Percentiles rank a stretch among this genome's conserved stretches.
Conservation (phyloP, 2,329 filamentous ascomycete genomes). For the Fusarium brevicatenulatum region DNA sequence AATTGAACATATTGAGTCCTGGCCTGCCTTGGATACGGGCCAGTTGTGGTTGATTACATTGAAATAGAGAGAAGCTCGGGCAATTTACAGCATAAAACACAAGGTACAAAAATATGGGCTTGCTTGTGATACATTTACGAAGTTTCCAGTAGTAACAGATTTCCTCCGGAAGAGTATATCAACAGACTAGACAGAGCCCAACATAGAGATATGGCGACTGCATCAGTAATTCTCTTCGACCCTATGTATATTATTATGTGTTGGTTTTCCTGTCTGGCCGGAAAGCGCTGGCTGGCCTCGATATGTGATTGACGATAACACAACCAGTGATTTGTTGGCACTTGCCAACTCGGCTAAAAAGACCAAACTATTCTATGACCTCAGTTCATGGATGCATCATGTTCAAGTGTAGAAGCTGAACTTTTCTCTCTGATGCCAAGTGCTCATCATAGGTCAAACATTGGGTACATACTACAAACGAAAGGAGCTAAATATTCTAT, state of each 20-base stretch:
- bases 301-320: background rate
- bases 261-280: background rate
- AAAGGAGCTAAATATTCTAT: too few species aligned
- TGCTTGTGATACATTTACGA: background rate
- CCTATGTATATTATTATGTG: background rate
- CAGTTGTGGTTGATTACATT: background rate
- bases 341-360: background rate
- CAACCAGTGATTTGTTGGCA: background rate
- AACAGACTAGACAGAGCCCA: background rate
- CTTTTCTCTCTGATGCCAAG: background rate
- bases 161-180: background rate
- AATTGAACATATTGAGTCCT: background rate
- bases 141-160: background rate
- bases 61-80: background rate
- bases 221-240: background rate
- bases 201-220: background rate
- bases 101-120: background rate
- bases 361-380: background rate
- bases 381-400: background rate
- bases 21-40: background rate
- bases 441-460: background rate
- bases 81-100: background rate
- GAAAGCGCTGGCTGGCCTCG: background rate
- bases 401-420: background rate
- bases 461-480: too few species aligned